Percentiles rank a stretch among this genome's conserved stretches.
phyloP scores from a whole-genome alignment of 306 rosid genomes.

The Cucumis melo region DNA sequence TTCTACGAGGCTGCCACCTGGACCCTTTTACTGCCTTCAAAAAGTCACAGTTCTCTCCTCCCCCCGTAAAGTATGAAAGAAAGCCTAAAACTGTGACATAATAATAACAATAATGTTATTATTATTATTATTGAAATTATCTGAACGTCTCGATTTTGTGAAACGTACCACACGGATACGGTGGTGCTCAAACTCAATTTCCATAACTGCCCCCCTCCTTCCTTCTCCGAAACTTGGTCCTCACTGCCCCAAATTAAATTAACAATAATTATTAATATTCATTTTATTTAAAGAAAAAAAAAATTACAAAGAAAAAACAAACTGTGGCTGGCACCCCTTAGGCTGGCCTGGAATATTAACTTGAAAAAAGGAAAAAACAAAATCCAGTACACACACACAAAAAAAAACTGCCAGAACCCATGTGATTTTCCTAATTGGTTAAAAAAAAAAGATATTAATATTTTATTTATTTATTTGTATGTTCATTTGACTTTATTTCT shows the following conservation, averaged over 20 bases:
- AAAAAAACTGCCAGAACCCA: slow-evolving; percentile 34
- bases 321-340: background rate
- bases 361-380: background rate
- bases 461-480: background rate
- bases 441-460: too few relatives aligned
- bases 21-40: background rate
- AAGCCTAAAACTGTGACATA: background rate
- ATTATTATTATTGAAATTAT: background rate
- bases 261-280: background rate
- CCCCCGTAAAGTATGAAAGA: background rate
- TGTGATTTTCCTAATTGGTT: slow-evolving; percentile 5
- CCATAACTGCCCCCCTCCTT: background rate
- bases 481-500: slow-evolving; percentile 37
- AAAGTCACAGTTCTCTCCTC: background rate
- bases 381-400: slow-evolving; percentile 13
- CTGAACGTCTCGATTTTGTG: background rate
- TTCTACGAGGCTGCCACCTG: background rate
- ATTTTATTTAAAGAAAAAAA: background rate
- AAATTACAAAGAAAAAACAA: background rate
- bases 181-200: background rate
- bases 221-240: background rate
- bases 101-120: background rate
- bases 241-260: background rate
- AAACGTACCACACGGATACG: slow-evolving; percentile 1
- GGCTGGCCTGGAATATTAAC: background rate